These are phyloP conservation scores for Trichoderma orchidacearum DNA, from an alignment of 495 filamentous ascomycete genomes.

Conservation along the genomic window DNA sequence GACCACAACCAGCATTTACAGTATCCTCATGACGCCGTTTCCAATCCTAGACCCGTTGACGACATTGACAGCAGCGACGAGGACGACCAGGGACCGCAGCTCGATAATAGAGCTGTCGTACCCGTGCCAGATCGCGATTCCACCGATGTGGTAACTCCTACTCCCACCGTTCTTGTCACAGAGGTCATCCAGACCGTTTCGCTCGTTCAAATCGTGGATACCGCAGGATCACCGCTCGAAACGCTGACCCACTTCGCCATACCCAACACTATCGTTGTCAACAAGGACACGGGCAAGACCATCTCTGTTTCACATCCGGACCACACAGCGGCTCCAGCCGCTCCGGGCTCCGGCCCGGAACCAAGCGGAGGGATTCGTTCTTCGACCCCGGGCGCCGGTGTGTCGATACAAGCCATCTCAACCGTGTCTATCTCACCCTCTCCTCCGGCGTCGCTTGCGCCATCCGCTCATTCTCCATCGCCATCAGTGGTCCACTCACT, in stretches of 20 bases:
- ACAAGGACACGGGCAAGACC: constrained; percentile 1
- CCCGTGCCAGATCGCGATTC: background rate
- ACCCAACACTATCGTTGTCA: background rate
- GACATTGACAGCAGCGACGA: background rate
- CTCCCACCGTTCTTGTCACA: background rate
- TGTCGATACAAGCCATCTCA: background rate
- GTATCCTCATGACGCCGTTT: background rate
- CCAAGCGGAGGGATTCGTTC: background rate
- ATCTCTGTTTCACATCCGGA: background rate
- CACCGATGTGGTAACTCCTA: background rate
- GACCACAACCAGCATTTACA: constrained; percentile 5
- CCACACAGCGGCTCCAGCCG: background rate
- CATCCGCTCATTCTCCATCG: background rate
- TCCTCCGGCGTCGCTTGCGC: background rate
- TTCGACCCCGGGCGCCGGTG: background rate
- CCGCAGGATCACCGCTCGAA: constrained; percentile 23
- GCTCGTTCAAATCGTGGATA: constrained; percentile 25
- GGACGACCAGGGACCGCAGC: background rate
- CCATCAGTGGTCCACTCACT: background rate
- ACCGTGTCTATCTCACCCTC: background rate
- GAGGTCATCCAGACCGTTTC: constrained; percentile 13
- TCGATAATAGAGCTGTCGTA: background rate
- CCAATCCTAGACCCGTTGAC: background rate
- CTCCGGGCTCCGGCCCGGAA: background rate
- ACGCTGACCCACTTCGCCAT: constrained; percentile 18